phyloP scores from a whole-genome alignment of 208 protist genomes.

The Borovskyia barvae region DNA sequence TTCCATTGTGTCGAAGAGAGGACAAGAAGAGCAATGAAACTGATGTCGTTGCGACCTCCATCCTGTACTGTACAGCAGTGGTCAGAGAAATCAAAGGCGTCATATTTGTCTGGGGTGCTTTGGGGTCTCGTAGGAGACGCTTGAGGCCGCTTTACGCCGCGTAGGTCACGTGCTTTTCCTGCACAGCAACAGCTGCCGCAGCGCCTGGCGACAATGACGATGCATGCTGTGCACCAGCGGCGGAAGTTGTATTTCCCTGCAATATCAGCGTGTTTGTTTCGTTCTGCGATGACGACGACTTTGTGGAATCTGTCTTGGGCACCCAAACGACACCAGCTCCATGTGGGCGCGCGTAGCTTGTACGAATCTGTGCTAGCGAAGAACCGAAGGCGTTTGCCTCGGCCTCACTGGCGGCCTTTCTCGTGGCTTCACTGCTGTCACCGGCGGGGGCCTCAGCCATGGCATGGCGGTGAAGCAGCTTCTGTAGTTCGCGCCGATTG shows the following conservation, averaged over 20 bases:
- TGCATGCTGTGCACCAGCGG: conserved; percentile 7
- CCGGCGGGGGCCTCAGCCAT: conserved; percentile 11
- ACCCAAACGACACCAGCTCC: conserved; percentile 85
- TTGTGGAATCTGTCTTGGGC: neutral
- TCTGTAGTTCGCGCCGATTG: conserved; percentile 41
- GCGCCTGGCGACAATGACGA: conserved; percentile 25
- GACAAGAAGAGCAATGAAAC: too few relatives aligned
- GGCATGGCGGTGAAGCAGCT: conserved; percentile 27
- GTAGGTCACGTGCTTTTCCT: conserved; percentile 22
- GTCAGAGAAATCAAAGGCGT: conserved; percentile 4
- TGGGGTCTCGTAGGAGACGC: neutral
- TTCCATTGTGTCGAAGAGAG: too few relatives aligned
- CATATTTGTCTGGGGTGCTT: neutral
- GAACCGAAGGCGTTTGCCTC: conserved; percentile 34
- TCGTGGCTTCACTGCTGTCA: neutral
- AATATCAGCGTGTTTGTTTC: conserved; percentile 11
- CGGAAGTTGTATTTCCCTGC: neutral
- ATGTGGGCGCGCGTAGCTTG: conserved; percentile 47
- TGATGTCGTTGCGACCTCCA: too few relatives aligned
- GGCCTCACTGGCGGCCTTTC: conserved; percentile 2
- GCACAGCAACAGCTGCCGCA: conserved; percentile 18
- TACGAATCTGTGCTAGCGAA: conserved; percentile 44
- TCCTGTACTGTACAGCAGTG: too few relatives aligned
- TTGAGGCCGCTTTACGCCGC: conserved; percentile 9
- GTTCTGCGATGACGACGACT: conserved; percentile 5